Conservation (phyloP, 352 stramenopile genomes). For the Thraustotheca clavata region DNA sequence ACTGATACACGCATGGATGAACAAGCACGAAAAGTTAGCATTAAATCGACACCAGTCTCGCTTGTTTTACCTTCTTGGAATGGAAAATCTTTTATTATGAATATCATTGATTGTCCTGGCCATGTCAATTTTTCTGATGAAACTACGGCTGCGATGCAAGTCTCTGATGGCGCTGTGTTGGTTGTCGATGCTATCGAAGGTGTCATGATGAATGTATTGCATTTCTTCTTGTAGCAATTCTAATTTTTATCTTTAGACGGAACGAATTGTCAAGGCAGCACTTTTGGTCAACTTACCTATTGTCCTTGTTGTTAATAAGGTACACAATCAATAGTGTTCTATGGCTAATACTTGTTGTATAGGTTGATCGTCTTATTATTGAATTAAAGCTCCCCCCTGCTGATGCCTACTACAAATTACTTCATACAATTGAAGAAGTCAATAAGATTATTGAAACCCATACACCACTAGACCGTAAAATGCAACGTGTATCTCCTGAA, state of each 20-base stretch:
- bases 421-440: constrained; percentile 96
- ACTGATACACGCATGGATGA: constrained; percentile 96
- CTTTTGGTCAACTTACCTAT: constrained; percentile 86
- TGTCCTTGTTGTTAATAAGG: constrained; percentile 95
- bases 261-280: constrained; percentile 90
- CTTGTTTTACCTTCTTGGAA: constrained; percentile 89
- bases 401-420: constrained; percentile 98
- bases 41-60: constrained; percentile 96
- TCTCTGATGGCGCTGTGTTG: constrained; percentile 91
- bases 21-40: constrained; percentile 93
- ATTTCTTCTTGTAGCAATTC: background rate
- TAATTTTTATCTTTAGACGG: constrained; percentile 58
- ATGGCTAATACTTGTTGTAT: background rate
- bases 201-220: constrained; percentile 92
- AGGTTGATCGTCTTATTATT: constrained; percentile 95
- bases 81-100: constrained; percentile 95
- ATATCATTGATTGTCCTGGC: constrained; percentile 95
- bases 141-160: constrained; percentile 86
- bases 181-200: constrained; percentile 98
- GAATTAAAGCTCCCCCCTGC: constrained; percentile 96
- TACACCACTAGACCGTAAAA: constrained; percentile 33
- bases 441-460: constrained; percentile 87
- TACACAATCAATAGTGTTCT: background rate
- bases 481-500: constrained; percentile 82
- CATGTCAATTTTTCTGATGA: constrained; percentile 98